These are phyloP conservation scores for Chaetoscypha palmicola DNA, from an alignment of 2,329 filamentous ascomycete species.

Conservation along the genomic window DNA sequence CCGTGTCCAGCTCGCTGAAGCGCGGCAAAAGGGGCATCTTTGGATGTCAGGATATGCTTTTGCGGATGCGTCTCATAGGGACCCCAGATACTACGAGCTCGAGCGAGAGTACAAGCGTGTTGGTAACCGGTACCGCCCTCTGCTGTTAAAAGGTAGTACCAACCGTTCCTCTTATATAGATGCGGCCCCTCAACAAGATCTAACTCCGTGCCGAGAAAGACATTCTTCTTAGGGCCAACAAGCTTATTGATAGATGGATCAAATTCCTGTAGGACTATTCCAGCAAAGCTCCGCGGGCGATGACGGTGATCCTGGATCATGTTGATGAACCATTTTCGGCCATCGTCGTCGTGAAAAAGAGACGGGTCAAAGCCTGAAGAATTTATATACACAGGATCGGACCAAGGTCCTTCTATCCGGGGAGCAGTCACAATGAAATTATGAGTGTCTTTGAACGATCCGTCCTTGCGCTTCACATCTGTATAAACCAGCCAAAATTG, in stretches of 20 bases:
- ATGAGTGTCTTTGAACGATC: slow-evolving; percentile 56
- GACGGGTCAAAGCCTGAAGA: slow-evolving; percentile 57
- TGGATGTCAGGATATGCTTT: slow-evolving; percentile 48
- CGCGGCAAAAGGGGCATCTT: slow-evolving; percentile 41
- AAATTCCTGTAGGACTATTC: slow-evolving; percentile 53
- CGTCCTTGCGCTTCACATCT: slow-evolving; percentile 61
- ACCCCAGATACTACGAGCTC: slow-evolving; percentile 46
- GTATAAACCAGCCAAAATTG: slow-evolving; percentile 59
- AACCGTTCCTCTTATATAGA: slow-evolving; percentile 50
- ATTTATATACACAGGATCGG: slow-evolving; percentile 52
- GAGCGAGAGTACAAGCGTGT: slow-evolving; percentile 54
- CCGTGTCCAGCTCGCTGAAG: slow-evolving; percentile 48
- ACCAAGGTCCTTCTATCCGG: slow-evolving; percentile 52
- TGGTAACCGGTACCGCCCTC: slow-evolving; percentile 55
- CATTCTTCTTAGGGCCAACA: slow-evolving; percentile 34
- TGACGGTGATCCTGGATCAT: slow-evolving; percentile 50
- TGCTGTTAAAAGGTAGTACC: slow-evolving; percentile 54
- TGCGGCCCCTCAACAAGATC: slow-evolving; percentile 47
- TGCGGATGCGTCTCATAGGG: slow-evolving; percentile 55
- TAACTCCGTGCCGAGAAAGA: slow-evolving; percentile 44
- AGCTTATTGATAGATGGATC: slow-evolving; percentile 40
- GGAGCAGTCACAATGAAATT: slow-evolving; percentile 55
- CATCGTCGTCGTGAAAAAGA: slow-evolving; percentile 51
- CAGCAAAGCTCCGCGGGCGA: slow-evolving; percentile 43
- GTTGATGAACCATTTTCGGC: slow-evolving; percentile 50